Base-by-base conservation (phyloP, 139 green algal species). In the Diplosphaera chodatii region DNA sequence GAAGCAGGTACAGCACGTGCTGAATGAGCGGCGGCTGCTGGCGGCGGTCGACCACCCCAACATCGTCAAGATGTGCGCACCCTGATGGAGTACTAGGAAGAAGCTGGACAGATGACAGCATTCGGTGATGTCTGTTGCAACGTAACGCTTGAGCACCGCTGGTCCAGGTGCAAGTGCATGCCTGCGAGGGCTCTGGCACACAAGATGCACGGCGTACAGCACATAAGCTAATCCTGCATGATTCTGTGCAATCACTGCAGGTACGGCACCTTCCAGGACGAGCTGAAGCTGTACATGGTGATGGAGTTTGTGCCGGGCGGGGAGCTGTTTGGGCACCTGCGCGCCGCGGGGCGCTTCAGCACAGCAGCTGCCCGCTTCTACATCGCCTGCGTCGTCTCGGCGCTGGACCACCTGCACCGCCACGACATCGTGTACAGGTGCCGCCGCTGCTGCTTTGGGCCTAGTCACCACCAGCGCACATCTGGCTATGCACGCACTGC, bases 401-500 rank as follows among this genome's bases (percentile, higher is more conserved):
- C 27, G 32, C 23, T 71, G 23, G 32, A 71, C 21, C 21, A 71
- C 27, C 13, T 71, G 34, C 66, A 71, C 33, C 4, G 27, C 27
- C 66, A 71, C 22, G 66, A 71, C 33, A 62, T 62, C 41, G 18
- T 71, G 5, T 71, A 71, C 28, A 59, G 66, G 32, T 69, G n/a
- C n/a, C n/a, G n/a, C n/a, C n/a, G n/a, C n/a, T n/a, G n/a, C n/a
- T n/a, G n/a, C n/a, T n/a, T n/a, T n/a, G n/a, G n/a, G n/a, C n/a
- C n/a, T n/a, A n/a, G n/a, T n/a, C n/a, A n/a, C n/a, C n/a, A n/a
- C n/a, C n/a, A n/a, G n/a, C n/a, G n/a, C n/a, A n/a, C n/a, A n/a
- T n/a, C n/a, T n/a, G n/a, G n/a, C n/a, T n/a, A n/a, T n/a, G n/a
- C n/a, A n/a, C n/a, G n/a, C n/a, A n/a, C n/a, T n/a, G n/a, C n/a